Evolutionary conservation across 2,329 filamentous ascomycete genomes (phyloP), one percentile per base, ranked within the genome.

Genomic region (Pyrenochaeta sp.): DNA sequence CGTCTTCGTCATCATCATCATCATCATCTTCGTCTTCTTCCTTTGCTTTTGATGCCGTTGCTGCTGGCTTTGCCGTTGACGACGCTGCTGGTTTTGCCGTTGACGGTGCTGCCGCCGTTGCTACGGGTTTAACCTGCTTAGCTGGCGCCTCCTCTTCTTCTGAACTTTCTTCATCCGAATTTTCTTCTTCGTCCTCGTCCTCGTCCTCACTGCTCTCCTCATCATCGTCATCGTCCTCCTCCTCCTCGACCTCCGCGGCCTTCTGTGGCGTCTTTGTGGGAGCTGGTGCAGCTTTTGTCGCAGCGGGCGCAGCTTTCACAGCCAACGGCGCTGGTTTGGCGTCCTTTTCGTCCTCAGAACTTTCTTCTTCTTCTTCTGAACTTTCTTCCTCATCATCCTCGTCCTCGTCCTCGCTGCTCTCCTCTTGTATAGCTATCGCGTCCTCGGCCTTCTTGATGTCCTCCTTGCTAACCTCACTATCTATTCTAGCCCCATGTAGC

Each of bases 361-460:
- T 36, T 28, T 46, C 35, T 8, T 41, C 39, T n/a, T 43, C 27
- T n/a, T 26, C 40, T 29, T 15, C 34, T n/a, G n/a, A n/a, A 24
- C 9, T 26, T 10, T 46, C 38, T 10, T 41, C 47, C 28, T 37
- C 44, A 8, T 36, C 44, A n/a, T 31, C 45, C 20, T 48, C 41
- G 19, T 49, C 47, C 6, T 40, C 41, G 28, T 41, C 37, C 11
- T 21, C 20, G 45, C 42, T 52, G 24, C 35, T 55, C 17, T 52
- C 69, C 44, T 71, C 65, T 8, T 53, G 18, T 32, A 66, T 66
- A 14, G 57, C 40, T 24, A 53, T 49, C 18, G 56, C 55, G 29
- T 61, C 22, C 47, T 70, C 69, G n/a, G 65, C 46, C 36, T 54
- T 42, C 52, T 67, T 68, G 23, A 67, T 63, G 37, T 64, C 65